Evolutionary conservation across 768 basidiomycete species (phyloP), one percentile per base, ranked within the genome.

Genomic region (Tephrocybe sp.): DNA sequence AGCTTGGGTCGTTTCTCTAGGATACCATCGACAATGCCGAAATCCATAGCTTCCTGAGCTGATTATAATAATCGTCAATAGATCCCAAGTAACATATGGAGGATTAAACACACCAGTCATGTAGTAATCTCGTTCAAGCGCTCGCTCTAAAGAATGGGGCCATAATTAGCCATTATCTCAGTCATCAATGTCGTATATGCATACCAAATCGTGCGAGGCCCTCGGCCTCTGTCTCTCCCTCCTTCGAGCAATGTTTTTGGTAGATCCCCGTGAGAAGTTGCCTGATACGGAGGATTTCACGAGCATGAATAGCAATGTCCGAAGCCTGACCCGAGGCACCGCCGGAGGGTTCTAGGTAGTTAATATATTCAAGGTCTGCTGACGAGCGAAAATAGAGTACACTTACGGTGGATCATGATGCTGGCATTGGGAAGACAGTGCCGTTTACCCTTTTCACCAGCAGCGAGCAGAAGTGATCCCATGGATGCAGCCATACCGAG

Each of bases 251-350:
- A 64, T 98, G 95, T 56, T 76, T 77, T 65, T 90, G 89, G 74
- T 97, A 97, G 63, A 97, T 93, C 45, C 80, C 76, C 16, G 95
- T 97, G 47, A 98, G 73, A 4, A 86, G 67, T 54, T 89, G 81
- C 39, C 95, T 80, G 55, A 95, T 86, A 36, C 94, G 85, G 22
- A 98, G 78, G 61, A 98, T 98, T 71, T 98, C 94, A 66, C 89
- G 90, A 3, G 96, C 96, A 64, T 96, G 92, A 55, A 96, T 95
- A n/a, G 93, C 92, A 59, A 98, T 96, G 69, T 98, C 96, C 35
- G 87, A 87, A 17, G 96, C 96, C 66, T 96, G 94, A 4, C 96
- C 96, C 26, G 89, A 89, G 39, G 94, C 94, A 34, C 95, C 96
- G 48, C 96, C 96, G 32, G 93, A 96, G 0, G 96, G 96, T 69